phyloP scores from a whole-genome alignment of 495 filamentous ascomycete genomes.

The Jackrogersella multiformis region DNA sequence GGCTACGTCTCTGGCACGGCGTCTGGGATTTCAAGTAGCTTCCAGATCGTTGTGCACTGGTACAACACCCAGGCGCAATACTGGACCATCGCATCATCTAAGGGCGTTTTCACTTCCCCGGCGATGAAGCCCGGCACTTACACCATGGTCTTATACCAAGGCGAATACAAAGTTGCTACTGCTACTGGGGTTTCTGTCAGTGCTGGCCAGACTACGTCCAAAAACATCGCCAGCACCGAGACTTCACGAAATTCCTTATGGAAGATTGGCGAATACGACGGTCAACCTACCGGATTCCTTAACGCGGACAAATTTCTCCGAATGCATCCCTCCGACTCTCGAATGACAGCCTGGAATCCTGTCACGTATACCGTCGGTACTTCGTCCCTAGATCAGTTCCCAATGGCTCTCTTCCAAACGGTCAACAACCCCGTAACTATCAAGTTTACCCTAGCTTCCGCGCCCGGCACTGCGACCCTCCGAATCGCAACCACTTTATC shows the following conservation, averaged over 20 bases:
- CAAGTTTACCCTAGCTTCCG: constrained; percentile 63
- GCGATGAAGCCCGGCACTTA: constrained; percentile 74
- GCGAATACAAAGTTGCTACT: constrained; percentile 66
- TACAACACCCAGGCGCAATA: constrained; percentile 70
- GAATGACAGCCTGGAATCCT: constrained; percentile 68
- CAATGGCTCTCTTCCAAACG: constrained; percentile 72
- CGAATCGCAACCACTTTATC: constrained; percentile 71
- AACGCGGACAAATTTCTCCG: constrained; percentile 71
- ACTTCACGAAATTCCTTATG: constrained; percentile 62
- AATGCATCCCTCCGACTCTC: constrained; percentile 72
- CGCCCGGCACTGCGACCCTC: constrained; percentile 63
- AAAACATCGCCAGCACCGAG: constrained; percentile 63
- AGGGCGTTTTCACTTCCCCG: constrained; percentile 67
- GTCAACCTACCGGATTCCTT: constrained; percentile 69
- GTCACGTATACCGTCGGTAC: constrained; percentile 68
- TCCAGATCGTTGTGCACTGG: constrained; percentile 70
- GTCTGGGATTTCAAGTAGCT: constrained; percentile 56
- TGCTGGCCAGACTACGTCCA: constrained; percentile 61
- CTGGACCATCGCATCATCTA: constrained; percentile 65
- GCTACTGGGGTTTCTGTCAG: constrained; percentile 61
- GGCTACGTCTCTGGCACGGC: constrained; percentile 69
- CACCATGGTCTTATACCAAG: constrained; percentile 73
- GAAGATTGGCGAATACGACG: constrained; percentile 72
- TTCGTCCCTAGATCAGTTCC: constrained; percentile 61
- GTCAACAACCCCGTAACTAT: constrained; percentile 71